Evolutionary conservation across 2,329 filamentous ascomycete species (phyloP).

Genomic region (Talaromyces amestolkiae): DNA sequence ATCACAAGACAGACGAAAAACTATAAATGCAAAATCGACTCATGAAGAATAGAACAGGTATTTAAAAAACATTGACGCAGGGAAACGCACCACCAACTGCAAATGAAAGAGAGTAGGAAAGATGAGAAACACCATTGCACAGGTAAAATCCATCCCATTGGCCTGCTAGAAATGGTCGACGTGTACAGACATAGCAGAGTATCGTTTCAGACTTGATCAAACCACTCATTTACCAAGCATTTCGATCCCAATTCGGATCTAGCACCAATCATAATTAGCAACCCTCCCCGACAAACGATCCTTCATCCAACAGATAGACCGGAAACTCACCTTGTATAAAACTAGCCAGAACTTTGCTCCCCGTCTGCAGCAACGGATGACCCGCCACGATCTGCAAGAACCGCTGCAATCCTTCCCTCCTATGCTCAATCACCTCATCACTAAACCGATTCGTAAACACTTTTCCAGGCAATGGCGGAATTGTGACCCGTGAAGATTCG

Average conservation of each 20-base stretch:
- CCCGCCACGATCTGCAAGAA: constrained; percentile 98
- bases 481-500: constrained; percentile 89
- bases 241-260: constrained; percentile 74
- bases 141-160: background rate
- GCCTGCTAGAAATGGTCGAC: constrained; percentile 10
- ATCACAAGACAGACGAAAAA: background rate
- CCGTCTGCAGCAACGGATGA: constrained; percentile 93
- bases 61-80: background rate
- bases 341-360: constrained; percentile 90
- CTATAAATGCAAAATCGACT: background rate
- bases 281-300: too few species aligned
- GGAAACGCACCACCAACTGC: constrained; percentile 6
- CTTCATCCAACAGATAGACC: background rate
- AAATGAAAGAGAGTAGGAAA: background rate
- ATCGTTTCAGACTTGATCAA: background rate
- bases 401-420: constrained; percentile 85
- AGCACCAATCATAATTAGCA: constrained; percentile 9
- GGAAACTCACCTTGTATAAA: constrained; percentile 82
- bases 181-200: background rate
- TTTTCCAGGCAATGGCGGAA: constrained; percentile 92
- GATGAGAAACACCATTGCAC: background rate
- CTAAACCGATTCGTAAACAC: constrained; percentile 98
- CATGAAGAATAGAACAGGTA: background rate
- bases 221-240: constrained; percentile 64
- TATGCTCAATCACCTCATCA: constrained; percentile 95